Percentiles rank a stretch among this genome's conserved stretches.
These are phyloP conservation scores for Vitis amurensis DNA, from an alignment of 164 flowering plant species.

Conservation along the genomic window DNA sequence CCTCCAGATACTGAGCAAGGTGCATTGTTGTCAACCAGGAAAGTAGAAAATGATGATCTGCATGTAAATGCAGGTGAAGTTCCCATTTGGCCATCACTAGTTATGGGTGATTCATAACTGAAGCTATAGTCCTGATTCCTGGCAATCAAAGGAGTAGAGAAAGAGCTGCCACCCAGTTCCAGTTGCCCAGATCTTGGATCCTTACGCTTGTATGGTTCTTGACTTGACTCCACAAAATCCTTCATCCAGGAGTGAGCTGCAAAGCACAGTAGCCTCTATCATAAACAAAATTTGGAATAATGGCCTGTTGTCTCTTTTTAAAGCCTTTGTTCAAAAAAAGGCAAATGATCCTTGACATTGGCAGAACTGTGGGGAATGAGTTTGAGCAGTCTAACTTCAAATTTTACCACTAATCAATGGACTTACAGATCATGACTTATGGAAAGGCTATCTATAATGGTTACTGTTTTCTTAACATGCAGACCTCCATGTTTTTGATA, in stretches of 20 bases:
- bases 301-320: neutral
- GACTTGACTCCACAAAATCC: conserved; percentile 12
- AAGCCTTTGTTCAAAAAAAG: neutral
- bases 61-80: conserved; percentile 58
- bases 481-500: too few relatives aligned
- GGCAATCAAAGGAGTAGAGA: conserved; percentile 34
- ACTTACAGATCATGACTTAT: too few relatives aligned
- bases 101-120: conserved; percentile 35
- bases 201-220: conserved; percentile 13
- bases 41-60: conserved; percentile 80
- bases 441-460: too few relatives aligned
- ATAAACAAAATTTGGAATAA: neutral
- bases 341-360: neutral
- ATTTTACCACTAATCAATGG: too few relatives aligned
- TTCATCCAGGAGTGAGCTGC: conserved; percentile 72
- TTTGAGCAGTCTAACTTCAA: neutral
- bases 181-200: conserved; percentile 8
- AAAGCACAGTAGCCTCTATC: conserved; percentile 3
- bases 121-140: conserved; percentile 62
- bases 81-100: conserved; percentile 19
- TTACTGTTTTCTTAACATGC: too few relatives aligned
- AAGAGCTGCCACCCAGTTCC: conserved; percentile 29
- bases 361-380: neutral
- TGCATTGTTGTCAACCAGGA: conserved; percentile 32
- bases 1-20: conserved; percentile 42